Evolutionary conservation across 2,329 filamentous ascomycete species (phyloP), one percentile per base, ranked within the genome.

Genomic region (Penicillium sp.): DNA sequence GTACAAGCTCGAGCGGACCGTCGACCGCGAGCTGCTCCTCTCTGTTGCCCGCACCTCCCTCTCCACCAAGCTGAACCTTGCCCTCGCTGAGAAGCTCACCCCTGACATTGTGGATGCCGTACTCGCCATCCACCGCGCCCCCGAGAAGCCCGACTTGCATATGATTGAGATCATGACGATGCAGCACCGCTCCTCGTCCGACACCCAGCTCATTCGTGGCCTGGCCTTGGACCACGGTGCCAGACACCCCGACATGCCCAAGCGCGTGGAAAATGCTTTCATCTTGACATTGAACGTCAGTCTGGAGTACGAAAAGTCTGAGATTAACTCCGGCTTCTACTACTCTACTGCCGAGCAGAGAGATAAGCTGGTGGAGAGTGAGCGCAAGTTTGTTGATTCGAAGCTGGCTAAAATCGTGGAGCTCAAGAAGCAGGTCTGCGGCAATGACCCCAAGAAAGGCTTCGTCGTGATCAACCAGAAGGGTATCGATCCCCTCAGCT

Each of bases 131-230:
- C 92, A 96, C 79, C 83, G 91, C 72, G 79, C 89, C 16, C 90
- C 90, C 24, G 85, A 84, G 57, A 97, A 97, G 79, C 95, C 95
- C 50, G 94, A 99, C 76, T 76, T 99, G 68, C 92, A 97, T 79
- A 99, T 99, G 94, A 83, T 99, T 62, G 94, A 99, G 76, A 97
- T 99, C 66, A 99, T 99, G 94, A 97, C 95, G 73, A 97, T 99
- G 92, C 94, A 99, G 78, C 94, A 99, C 79, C 89, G 92, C 63
- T 91, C 90, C 46, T 92, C 92, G 53, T 90, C 94, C 28, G 94
- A 99, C 74, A 99, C 94, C 51, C 91, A 96, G 74, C 84, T 99
- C 53, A 96, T 99, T 73, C 86, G 89, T 60, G 94, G 94, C 54
- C 81, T 99, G 52, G 94, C 90, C 9, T 79, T 99, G 55, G 94